These are phyloP conservation scores for Coemansia sp. DNA, from an alignment of 192 early-diverging fungal genomes.

Conservation along the genomic window DNA sequence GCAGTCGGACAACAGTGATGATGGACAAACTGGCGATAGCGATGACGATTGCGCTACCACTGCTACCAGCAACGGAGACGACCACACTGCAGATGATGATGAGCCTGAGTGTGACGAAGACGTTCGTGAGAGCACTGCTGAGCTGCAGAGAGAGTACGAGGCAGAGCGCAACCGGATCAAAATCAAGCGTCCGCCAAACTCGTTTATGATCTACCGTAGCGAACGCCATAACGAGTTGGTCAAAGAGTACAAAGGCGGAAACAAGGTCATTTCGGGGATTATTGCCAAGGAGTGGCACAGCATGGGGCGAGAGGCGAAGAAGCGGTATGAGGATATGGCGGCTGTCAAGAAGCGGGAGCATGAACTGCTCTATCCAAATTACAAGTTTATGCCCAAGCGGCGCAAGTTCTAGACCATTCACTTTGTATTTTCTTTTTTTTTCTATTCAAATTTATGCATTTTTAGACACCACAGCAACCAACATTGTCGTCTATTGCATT, in stretches of 20 bases:
- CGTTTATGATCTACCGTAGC: conserved; percentile 57
- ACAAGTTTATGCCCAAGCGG: conserved; percentile 54
- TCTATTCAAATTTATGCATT: conserved; percentile 2
- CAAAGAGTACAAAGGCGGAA: conserved; percentile 47
- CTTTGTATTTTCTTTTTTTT: conserved; percentile 3
- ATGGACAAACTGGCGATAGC: conserved; percentile 11
- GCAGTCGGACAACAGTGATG: conserved; percentile 11
- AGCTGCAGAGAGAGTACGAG: conserved; percentile 14
- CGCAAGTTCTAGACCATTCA: conserved; percentile 24
- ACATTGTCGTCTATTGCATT: conserved; percentile 4
- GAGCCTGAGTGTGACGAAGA: conserved; percentile 10
- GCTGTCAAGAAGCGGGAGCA: conserved; percentile 54
- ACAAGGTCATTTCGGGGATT: conserved; percentile 54
- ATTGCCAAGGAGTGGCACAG: conserved; percentile 52
- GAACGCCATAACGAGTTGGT: conserved; percentile 52
- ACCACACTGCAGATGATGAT: conserved; percentile 6
- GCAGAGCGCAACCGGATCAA: conserved; percentile 45
- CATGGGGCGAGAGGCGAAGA: conserved; percentile 32
- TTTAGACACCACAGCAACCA: not conserved
- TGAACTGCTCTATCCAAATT: conserved; percentile 54
- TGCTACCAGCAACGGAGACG: conserved; percentile 3
- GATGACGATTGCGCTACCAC: conserved; percentile 10
- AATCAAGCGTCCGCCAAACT: conserved; percentile 57
- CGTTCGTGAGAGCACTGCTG: conserved; percentile 1
- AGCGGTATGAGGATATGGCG: conserved; percentile 43